Evolutionary conservation across 768 basidiomycete genomes (phyloP), one percentile per base, ranked within the genome.

Genomic region (Leccinum aurantiacum): DNA sequence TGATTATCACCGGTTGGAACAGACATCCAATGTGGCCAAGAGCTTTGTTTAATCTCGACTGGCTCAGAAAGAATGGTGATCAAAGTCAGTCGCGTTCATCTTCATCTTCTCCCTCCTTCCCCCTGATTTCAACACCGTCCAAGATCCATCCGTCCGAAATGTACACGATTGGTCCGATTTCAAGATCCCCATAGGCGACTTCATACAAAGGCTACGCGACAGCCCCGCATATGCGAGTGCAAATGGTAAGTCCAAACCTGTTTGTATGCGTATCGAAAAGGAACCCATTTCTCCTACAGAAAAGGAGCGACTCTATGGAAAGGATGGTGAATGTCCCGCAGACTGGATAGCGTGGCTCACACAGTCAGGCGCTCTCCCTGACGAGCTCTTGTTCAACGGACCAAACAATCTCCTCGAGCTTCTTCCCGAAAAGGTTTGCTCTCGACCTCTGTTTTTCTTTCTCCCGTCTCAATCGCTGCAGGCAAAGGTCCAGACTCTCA

Each of bases 401-500:
- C 60, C 75, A 0, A 77, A 82, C 10, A 88, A 93, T 70, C 69
- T 88, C 50, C 77, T 91, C 62, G 76, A 78, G 19, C 79, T 81
- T 64, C 78, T 88, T 19, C 82, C 85, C 1, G 66, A 78, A 49
- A 62, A 76, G 63, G 89, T 89, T 64, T 37, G 83, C 72, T 25
- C 17, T 41, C 35, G 2, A 14, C 15, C 8, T 0, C 7, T 53
- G 17, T 48, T 54, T 54, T 11, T 24, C 56, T 25, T 29, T 33
- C 53, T 50, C 44, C 49, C 53, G 25, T 49, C 54, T 63, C 35
- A 44, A 63, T 51, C n/a, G 10, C 25, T 60, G 59, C 35, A 90
- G 89, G 77, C 78, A 48, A 76, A 75, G 27, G 84, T 91, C 3
- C 87, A 93, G 66, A 92, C 90, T 0, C 75, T 94, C 4, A 92